Evolutionary conservation across 495 filamentous ascomycete species (phyloP).

Genomic region (Collariella sp.): DNA sequence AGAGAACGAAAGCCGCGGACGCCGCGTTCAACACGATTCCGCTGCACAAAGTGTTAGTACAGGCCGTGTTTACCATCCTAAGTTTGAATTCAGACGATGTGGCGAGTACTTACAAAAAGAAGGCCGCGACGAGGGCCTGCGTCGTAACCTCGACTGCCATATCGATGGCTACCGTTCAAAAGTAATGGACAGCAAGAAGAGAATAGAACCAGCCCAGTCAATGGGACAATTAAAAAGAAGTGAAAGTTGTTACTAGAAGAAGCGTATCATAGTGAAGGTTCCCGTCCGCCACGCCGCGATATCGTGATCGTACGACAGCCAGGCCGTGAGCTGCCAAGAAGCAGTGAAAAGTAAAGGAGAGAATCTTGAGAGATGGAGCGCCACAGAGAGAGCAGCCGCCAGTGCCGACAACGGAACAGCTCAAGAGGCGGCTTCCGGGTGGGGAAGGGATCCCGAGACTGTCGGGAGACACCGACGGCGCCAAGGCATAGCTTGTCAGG

Average conservation of each 20-base stretch:
- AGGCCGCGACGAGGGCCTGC: conserved; percentile 45
- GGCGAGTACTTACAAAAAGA: conserved; percentile 41
- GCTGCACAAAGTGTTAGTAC: conserved; percentile 20
- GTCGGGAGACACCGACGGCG: not conserved
- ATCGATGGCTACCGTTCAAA: conserved; percentile 21
- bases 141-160: conserved; percentile 41
- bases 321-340: conserved; percentile 16
- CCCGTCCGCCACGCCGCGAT: conserved; percentile 13
- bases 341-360: conserved; percentile 18
- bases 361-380: conserved; percentile 7
- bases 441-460: not conserved
- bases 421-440: not conserved
- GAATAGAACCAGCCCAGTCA: conserved; percentile 41
- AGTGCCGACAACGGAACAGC: not conserved
- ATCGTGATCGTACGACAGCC: conserved; percentile 18
- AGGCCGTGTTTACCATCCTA: not conserved
- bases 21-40: conserved; percentile 47
- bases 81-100: not conserved
- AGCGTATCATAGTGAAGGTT: conserved; percentile 24
- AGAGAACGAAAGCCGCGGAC: conserved; percentile 43
- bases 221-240: conserved; percentile 40
- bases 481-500: conserved; percentile 9
- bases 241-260: conserved; percentile 22
- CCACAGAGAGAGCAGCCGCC: not conserved
- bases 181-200: conserved; percentile 23